phyloP scores from a whole-genome alignment of 345 rosid genomes.

The Eucalyptus virginea region DNA sequence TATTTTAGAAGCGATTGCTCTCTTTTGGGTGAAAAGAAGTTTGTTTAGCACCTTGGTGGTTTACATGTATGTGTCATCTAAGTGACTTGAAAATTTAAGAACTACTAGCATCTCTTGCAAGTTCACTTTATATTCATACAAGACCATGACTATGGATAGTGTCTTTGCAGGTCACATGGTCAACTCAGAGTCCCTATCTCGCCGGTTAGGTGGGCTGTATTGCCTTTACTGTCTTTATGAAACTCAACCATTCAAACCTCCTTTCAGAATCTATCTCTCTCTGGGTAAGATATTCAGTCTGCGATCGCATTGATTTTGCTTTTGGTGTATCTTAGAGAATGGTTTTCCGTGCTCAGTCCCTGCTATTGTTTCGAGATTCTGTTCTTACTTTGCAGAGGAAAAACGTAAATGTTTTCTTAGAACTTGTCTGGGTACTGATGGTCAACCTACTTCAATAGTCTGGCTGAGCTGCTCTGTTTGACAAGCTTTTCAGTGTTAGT shows the following conservation, averaged over 20 bases:
- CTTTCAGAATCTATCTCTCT: constrained; percentile 61
- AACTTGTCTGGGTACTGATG: not conserved
- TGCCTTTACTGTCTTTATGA: constrained; percentile 88
- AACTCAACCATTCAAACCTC: constrained; percentile 77
- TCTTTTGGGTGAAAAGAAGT: not conserved
- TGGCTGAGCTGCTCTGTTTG: not conserved
- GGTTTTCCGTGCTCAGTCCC: not conserved
- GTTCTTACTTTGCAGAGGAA: not conserved
- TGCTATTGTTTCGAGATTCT: not conserved
- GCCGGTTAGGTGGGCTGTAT: constrained; percentile 73
- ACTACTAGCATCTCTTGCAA: not conserved
- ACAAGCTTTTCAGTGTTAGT: not conserved
- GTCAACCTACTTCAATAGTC: not conserved
- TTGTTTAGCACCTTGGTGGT: not conserved
- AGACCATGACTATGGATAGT: not conserved
- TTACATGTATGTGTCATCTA: not conserved
- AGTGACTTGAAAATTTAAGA: not conserved
- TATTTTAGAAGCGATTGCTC: not conserved
- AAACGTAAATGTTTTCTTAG: not conserved
- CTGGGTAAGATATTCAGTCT: constrained; percentile 23
- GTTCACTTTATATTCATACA: not conserved
- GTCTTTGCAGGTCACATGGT: constrained; percentile 50
- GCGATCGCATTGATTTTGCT: not conserved
- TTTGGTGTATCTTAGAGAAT: not conserved
- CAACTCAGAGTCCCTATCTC: constrained; percentile 34